A percentile compares a stretch with the other conserved stretches of the same genome.
These are phyloP conservation scores for Solanum appendiculatum DNA, from an alignment of 257 asterid species.

Conservation along the genomic window DNA sequence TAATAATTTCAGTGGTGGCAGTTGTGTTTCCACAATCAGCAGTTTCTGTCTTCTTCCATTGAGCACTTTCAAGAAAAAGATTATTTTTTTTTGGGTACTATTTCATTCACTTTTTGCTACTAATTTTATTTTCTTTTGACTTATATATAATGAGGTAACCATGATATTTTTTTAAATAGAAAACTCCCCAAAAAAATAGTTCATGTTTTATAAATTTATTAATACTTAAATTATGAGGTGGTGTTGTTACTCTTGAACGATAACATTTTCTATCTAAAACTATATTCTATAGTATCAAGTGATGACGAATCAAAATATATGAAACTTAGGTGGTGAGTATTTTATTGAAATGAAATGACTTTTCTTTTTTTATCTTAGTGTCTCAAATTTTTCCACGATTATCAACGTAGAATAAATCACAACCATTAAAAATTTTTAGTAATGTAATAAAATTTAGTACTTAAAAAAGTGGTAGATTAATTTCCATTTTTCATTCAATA, in stretches of 20 bases:
- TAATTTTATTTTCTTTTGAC: background rate
- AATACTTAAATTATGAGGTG: background rate
- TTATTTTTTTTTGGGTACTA: background rate
- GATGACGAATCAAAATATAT: background rate
- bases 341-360: too few species aligned
- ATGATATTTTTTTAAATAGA: too few species aligned
- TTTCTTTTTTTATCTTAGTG: background rate
- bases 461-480: too few species aligned
- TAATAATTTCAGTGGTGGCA: background rate
- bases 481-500: background rate
- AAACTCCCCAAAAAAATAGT: background rate
- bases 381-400: too few species aligned
- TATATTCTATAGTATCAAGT: too few species aligned
- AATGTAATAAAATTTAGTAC: background rate
- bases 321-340: background rate
- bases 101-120: background rate
- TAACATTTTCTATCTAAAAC: background rate
- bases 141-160: background rate
- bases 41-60: background rate
- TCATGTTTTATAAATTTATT: background rate
- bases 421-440: background rate
- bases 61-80: background rate
- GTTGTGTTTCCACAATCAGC: background rate
- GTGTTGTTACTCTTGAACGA: background rate
- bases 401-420: background rate